These are phyloP conservation scores for Ambispora gerdemannii DNA, from an alignment of 192 early-diverging fungal genomes.

Conservation along the genomic window DNA sequence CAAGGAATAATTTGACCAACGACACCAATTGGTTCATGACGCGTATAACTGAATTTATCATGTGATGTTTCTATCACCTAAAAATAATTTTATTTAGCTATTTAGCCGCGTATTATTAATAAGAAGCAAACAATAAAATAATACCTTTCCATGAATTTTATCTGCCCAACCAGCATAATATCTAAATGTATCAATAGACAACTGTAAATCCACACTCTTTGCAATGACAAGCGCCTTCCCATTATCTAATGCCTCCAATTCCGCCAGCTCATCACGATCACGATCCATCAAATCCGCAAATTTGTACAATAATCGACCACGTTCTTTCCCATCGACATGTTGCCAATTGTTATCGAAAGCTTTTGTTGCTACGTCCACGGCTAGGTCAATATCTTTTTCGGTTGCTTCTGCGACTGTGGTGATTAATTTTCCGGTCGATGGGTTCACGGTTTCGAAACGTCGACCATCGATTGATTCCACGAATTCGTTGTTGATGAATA, in stretches of 20 bases:
- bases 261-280: conserved; percentile 49
- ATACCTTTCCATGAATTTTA: conserved; percentile 54
- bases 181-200: conserved; percentile 59
- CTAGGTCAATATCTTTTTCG: conserved; percentile 59
- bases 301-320: conserved; percentile 54
- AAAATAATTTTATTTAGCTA: neutral
- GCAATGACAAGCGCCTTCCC: conserved; percentile 70
- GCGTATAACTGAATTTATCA: conserved; percentile 40
- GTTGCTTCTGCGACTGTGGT: conserved; percentile 59
- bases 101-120: neutral
- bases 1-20: conserved; percentile 78
- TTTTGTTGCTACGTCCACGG: conserved; percentile 61
- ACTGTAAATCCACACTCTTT: conserved; percentile 57
- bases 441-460: conserved; percentile 63
- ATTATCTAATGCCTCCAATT: conserved; percentile 71
- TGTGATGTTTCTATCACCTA: neutral
- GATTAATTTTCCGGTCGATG: conserved; percentile 60
- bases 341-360: conserved; percentile 57
- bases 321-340: conserved; percentile 39
- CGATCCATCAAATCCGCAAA: conserved; percentile 55
- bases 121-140: neutral
- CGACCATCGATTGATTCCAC: conserved; percentile 45
- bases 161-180: conserved; percentile 73
- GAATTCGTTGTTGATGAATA: conserved; percentile 75
- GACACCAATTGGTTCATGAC: conserved; percentile 67